Base-by-base conservation (phyloP, 176 grass and related monocot genomes). In the Musa beccarii region DNA sequence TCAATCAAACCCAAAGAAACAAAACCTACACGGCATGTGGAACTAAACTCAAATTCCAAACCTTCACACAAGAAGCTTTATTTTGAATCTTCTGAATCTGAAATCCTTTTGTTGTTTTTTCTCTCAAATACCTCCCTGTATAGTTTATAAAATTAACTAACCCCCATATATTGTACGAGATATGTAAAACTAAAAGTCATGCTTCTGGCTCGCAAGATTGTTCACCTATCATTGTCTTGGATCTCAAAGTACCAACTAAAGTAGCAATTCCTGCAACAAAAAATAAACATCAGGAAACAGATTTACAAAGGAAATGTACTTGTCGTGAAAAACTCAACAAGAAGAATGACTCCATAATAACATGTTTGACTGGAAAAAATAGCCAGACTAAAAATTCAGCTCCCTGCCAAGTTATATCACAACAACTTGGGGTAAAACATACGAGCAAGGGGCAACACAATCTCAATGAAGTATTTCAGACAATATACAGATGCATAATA, bases 71-170 rank as follows among this genome's bases (percentile, higher is more conserved):
- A 59, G 29, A 75, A 34, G 2, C 22, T 74, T 74, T 75, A 57
- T 57, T 75, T 57, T 43, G 17, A 75, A 75, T 57, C 23, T 57
- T 75, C 72, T 75, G 52, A 75, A 74, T 73, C 71, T 74, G 52
- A 34, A 52, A 66, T 22, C 34, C 34, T 43, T 43, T 43, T 43
- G 4, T 6, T 49, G 1, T 49, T n/a, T 69, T 49, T 50, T 56
- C 28, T 26, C 53, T 74, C 29, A 10, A 28, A 56, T 53, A 56
- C 24, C 23, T 54, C 23, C 72, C 72, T 56, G 72, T 22, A 29
- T 74, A 57, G 53, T 53, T 13, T 74, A 74, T 75, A n/a, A 57
- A 59, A 75, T 19, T 59, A 75, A 59, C 24, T 49, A 59, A 75
- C 72, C 69, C 69, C 20, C 2, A 59, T 43, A 59, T 43, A 59